Base-by-base conservation (phyloP, 1,284 basidiomycete species). In the Heimioporus retisporus region DNA sequence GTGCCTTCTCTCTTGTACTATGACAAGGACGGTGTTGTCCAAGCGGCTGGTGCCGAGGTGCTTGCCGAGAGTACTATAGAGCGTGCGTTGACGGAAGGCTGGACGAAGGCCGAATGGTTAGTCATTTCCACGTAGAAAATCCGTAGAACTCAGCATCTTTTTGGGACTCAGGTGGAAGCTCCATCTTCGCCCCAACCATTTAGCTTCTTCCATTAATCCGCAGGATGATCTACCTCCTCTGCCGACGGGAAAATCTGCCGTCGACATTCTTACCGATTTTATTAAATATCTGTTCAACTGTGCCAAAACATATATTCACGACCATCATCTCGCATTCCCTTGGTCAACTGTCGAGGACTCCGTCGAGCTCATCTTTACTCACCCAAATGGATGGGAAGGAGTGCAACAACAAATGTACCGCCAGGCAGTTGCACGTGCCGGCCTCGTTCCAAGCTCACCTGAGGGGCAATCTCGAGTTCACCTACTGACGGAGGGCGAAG, bases 1-100 rank as follows among this genome's bases (percentile, higher is more conserved):
- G 84, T 88, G 6, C 87, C 87, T 1, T 84, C 85, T 0, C 74
- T 87, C 21, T 76, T 88, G 48, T 87, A 82, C 65, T 89, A 88
- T 67, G 82, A 84, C 66, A 64, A 67, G 15, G 61, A 74, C 7
- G 86, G 86, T 1, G 72, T 68, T 3, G 77, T 84, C 10, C 74
- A 76, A 31, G 84, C 84, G 2, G 79, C 81, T 16, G 87, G 87
- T 1, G 83, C 85, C 5, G 86, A 88, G 64, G 84, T 83, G 1
- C 71, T 77, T 21, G 65, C 73, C n/a, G 82, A 84, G 21, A 73
- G 71, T 8, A 77, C 81, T 13, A 72, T 76, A 44, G 74, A 81
- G 25, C 69, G 69, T 25, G 83, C 83, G 0, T 81, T 82, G 35
- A 82, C 83, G 4, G 79, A 84, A 53, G 75, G 75, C 2, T 83